These are phyloP conservation scores for Eimeria praecox DNA, from an alignment of 169 alveolate species.

Conservation along the genomic window DNA sequence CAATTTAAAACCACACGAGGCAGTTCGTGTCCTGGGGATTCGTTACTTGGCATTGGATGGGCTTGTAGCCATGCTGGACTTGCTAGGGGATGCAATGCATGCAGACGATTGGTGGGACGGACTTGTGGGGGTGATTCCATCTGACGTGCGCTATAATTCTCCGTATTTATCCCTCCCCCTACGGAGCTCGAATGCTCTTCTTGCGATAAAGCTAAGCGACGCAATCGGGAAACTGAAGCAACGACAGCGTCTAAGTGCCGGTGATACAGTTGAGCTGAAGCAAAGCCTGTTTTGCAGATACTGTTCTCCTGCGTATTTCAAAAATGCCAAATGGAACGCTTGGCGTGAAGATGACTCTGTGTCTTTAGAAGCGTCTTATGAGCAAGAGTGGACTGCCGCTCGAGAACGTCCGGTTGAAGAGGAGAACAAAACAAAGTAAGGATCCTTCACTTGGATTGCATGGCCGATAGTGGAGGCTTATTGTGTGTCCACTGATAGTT, in stretches of 20 bases:
- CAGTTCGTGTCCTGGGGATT: neutral
- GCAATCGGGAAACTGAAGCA: neutral
- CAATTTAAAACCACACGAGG: neutral
- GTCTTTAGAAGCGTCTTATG: neutral
- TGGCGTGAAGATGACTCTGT: neutral
- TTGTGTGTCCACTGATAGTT: neutral
- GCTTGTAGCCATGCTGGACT: neutral
- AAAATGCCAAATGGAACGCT: neutral
- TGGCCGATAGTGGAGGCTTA: neutral
- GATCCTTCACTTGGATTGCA: neutral
- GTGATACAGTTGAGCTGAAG: neutral
- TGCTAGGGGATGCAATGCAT: neutral
- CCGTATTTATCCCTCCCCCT: neutral
- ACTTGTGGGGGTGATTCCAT: neutral
- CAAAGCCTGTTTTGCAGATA: neutral
- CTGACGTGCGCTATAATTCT: neutral
- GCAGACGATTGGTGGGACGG: neutral
- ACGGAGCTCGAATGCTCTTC: neutral
- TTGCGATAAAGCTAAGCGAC: neutral
- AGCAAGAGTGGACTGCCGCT: no score
- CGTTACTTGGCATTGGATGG: constrained; percentile 15
- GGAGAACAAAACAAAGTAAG: neutral
- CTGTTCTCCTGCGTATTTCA: neutral
- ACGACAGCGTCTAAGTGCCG: neutral
- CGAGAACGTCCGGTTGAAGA: neutral